phyloP scores from a whole-genome alignment of 495 filamentous ascomycete genomes.

The Rusavskia elegans region DNA sequence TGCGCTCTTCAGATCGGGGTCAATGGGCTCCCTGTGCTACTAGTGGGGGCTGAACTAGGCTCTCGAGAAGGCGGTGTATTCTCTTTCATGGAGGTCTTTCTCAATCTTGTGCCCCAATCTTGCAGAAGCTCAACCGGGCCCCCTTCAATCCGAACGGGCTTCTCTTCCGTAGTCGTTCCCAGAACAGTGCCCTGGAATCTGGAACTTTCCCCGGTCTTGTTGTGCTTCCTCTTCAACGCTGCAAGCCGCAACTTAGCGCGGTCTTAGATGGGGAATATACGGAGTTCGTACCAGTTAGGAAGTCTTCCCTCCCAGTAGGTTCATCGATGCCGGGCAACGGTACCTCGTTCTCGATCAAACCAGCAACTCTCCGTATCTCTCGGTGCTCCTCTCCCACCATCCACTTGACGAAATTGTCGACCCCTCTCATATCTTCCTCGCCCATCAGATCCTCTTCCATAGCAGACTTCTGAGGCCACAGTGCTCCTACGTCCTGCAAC shows the following conservation, averaged over 20 bases:
- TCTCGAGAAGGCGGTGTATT: neutral
- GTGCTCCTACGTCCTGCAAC: conserved; percentile 53
- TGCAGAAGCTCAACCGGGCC: neutral
- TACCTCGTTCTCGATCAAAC: conserved; percentile 27
- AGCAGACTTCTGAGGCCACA: conserved; percentile 43
- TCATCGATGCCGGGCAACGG: conserved; percentile 25
- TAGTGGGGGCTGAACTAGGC: neutral
- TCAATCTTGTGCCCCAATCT: neutral
- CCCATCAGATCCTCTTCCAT: conserved; percentile 42
- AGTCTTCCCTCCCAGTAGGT: conserved; percentile 50
- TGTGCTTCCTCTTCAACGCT: conserved; percentile 71
- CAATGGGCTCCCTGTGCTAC: neutral
- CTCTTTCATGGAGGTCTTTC: neutral
- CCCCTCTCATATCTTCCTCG: conserved; percentile 56
- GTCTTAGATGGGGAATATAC: neutral
- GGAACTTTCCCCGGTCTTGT: conserved; percentile 65
- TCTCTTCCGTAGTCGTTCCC: conserved; percentile 51
- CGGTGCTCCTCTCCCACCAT: conserved; percentile 45
- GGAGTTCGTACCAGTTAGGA: conserved; percentile 38
- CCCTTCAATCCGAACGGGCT: conserved; percentile 54
- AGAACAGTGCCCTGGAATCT: conserved; percentile 67
- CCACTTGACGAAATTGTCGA: conserved; percentile 62
- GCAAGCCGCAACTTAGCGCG: conserved; percentile 1
- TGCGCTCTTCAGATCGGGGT: neutral
- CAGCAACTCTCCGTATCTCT: conserved; percentile 59